Evolutionary conservation across 192 early-diverging fungal species (phyloP).

Genomic region (Mortierella claussenii): DNA sequence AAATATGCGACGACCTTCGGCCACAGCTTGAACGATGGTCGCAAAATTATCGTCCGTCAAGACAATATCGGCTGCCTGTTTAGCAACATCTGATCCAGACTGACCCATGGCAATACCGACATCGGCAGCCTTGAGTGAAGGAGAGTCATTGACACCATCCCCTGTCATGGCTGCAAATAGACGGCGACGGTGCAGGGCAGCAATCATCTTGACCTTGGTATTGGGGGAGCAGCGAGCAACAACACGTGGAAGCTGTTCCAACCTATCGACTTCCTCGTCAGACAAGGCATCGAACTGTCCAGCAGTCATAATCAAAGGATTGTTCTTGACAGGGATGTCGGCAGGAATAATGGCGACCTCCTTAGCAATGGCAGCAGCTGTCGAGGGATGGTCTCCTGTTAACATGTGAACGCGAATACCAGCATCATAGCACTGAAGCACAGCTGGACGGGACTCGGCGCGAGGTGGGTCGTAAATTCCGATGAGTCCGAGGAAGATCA

Average conservation of each 20-base stretch:
- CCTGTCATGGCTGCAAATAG: constrained; percentile 90
- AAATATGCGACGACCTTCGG: constrained; percentile 85
- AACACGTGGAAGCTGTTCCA: constrained; percentile 86
- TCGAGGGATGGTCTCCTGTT: constrained; percentile 92
- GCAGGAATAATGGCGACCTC: constrained; percentile 83
- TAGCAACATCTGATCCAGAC: constrained; percentile 93
- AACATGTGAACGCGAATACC: constrained; percentile 97
- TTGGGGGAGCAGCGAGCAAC: constrained; percentile 96
- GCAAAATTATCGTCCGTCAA: constrained; percentile 86
- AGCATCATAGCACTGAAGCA: constrained; percentile 84
- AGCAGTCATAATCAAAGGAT: constrained; percentile 83
- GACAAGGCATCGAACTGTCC: constrained; percentile 86
- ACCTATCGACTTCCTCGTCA: constrained; percentile 82
- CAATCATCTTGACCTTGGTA: constrained; percentile 97
- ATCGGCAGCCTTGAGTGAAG: constrained; percentile 78
- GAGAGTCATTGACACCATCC: constrained; percentile 80
- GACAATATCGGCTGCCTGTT: constrained; percentile 92
- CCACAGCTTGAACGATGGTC: constrained; percentile 81
- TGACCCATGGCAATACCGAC: constrained; percentile 92
- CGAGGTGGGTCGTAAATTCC: constrained; percentile 95
- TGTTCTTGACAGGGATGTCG: constrained; percentile 41
- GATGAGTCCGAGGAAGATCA: constrained; percentile 88
- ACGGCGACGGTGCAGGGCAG: constrained; percentile 82
- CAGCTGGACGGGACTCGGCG: constrained; percentile 70
- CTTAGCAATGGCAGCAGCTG: constrained; percentile 91